Conservation (phyloP, 305 asterid species). For the Andrographis paniculata region DNA sequence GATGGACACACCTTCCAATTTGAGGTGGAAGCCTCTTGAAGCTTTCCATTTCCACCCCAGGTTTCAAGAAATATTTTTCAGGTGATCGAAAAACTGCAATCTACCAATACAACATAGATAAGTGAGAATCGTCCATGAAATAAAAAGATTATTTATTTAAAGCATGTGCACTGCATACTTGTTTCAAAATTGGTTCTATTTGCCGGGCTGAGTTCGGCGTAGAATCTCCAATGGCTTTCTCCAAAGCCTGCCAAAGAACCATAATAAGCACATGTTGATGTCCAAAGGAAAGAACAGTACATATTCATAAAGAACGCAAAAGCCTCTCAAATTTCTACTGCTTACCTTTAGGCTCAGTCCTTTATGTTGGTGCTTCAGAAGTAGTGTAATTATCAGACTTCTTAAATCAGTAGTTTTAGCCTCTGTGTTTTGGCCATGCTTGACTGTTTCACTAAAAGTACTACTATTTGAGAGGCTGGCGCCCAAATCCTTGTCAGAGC, state of each 20-base stretch:
- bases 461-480: slow-evolving; percentile 35
- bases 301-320: background rate
- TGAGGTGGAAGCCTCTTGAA: slow-evolving; percentile 48
- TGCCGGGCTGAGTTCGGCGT: slow-evolving; percentile 61
- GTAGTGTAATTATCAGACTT: slow-evolving; percentile 59
- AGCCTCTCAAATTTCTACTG: background rate
- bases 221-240: slow-evolving; percentile 80
- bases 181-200: slow-evolving; percentile 80
- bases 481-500: slow-evolving; percentile 54
- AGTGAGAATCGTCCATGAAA: slow-evolving; percentile 12
- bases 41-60: slow-evolving; percentile 54
- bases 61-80: slow-evolving; percentile 79
- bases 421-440: slow-evolving; percentile 31
- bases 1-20: slow-evolving; percentile 57
- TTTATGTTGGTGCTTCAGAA: slow-evolving; percentile 55
- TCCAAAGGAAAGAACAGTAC: background rate
- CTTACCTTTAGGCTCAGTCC: slow-evolving; percentile 89
- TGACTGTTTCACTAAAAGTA: slow-evolving; percentile 41
- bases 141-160: slow-evolving; percentile 15
- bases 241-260: slow-evolving; percentile 55
- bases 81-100: slow-evolving; percentile 69
- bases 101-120: slow-evolving; percentile 35
- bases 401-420: slow-evolving; percentile 59
- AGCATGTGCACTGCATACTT: slow-evolving; percentile 42
- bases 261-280: slow-evolving; percentile 3